Base-by-base conservation (phyloP, 1,284 basidiomycete species). In the Gymnopus androsaceus region DNA sequence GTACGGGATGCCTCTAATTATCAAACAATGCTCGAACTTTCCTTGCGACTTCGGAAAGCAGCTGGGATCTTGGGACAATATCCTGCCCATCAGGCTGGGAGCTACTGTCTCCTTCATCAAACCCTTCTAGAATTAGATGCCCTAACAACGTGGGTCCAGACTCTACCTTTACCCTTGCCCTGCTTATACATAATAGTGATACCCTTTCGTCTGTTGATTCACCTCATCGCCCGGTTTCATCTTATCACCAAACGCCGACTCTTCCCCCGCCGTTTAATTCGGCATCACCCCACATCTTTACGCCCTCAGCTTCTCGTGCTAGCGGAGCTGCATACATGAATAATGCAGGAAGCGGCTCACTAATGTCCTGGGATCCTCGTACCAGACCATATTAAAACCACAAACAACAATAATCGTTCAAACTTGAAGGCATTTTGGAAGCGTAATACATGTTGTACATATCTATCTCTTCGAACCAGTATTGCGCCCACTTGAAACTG, bases 21-120 rank as follows among this genome's bases (percentile, higher is more conserved):
- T 62, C 75, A 69, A 42, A 73, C 72, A 28, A 66, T 78, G 11
- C 71, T 81, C 9, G 79, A 82, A 57, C 65, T 82, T 34, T 81
- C 78, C 3, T 66, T 80, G n/a, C 74, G 77, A 48, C 70, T 82
- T 25, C 76, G 80, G 21, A 77, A 72, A 55, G 77, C 80, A 12
- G 74, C 76, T 21, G 70, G 78, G 51, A 67, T 72, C 17, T 69
- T 82, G 36, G 67, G 70, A 21, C 72, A 69, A 36, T 75, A 74
- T 30, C 61, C 72, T 40, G 69, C 68, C 48, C 81, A 82, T 56
- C 67, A 60, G n/a, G 57, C 70, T 51, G 69, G 69, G 27, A 65
- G 64, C 0, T 62, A 64, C 9, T 82, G 80, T 62, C 59, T 66
- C 25, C 70, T 82, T 30, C 73, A 73, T 57, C 72, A 73, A 52